A percentile compares a stretch with the other conserved stretches of the same genome.
Evolutionary conservation across 139 green algal species (phyloP).

Genomic region (Chlorella vulgaris): DNA sequence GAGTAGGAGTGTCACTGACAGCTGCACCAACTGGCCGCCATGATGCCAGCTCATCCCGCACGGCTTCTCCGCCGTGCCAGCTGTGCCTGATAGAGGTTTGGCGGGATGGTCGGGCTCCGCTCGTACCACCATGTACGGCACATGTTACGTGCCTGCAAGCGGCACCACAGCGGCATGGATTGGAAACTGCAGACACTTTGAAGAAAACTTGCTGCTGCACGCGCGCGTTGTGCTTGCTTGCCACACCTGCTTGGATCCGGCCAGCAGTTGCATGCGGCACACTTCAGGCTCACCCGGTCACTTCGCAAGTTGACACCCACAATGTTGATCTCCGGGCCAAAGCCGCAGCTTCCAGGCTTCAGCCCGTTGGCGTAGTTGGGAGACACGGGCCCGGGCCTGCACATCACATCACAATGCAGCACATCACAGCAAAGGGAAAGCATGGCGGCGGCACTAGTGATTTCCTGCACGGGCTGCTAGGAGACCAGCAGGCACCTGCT

Average conservation of each 20-base stretch:
- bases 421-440: neutral
- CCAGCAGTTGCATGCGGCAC: no score
- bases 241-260: neutral
- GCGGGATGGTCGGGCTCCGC: no score
- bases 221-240: neutral
- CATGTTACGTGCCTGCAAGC: neutral
- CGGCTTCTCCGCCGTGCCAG: neutral
- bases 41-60: neutral
- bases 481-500: no score
- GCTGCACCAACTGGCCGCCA: neutral
- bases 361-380: constrained; percentile 5
- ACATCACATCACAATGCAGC: neutral
- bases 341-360: neutral
- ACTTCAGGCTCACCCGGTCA: neutral
- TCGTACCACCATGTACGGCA: constrained; percentile 9
- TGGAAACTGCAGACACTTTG: no score
- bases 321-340: neutral
- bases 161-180: neutral
- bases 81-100: constrained; percentile 7
- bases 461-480: no score
- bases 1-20: no score
- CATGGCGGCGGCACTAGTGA: no score
- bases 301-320: neutral
- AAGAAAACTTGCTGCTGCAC: neutral
- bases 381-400: neutral